Percentiles rank a stretch among this genome's conserved stretches.
phyloP scores from a whole-genome alignment of 352 stramenopile species.

The Plasmopara viticola region DNA sequence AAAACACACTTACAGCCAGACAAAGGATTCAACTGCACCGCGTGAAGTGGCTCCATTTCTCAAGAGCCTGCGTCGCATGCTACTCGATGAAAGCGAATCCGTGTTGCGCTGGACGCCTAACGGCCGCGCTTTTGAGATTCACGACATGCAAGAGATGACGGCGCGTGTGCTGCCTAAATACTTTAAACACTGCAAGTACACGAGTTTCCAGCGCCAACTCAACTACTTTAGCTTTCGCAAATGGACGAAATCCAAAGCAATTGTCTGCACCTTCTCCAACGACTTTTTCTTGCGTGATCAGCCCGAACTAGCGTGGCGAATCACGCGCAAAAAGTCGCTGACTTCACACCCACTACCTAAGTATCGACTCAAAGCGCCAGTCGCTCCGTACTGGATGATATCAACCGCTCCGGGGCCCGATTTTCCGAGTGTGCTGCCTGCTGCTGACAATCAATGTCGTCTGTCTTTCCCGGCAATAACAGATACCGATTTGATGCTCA shows the following conservation, averaged over 20 bases:
- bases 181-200: slow-evolving; percentile 93
- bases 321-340: slow-evolving; percentile 62
- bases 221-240: slow-evolving; percentile 94
- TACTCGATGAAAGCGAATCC: slow-evolving; percentile 44
- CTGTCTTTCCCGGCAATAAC: slow-evolving; percentile 20
- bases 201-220: slow-evolving; percentile 90
- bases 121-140: slow-evolving; percentile 61
- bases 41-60: slow-evolving; percentile 62
- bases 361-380: slow-evolving; percentile 6
- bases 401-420: slow-evolving; percentile 6
- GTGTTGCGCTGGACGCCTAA: slow-evolving; percentile 62
- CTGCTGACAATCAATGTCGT: slow-evolving; percentile 7
- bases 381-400: slow-evolving; percentile 20
- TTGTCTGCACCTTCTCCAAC: slow-evolving; percentile 75
- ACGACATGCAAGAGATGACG: slow-evolving; percentile 80
- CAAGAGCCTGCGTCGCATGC: slow-evolving; percentile 58
- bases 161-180: slow-evolving; percentile 86
- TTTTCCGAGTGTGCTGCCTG: slow-evolving; percentile 11
- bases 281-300: slow-evolving; percentile 66
- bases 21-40: slow-evolving; percentile 2
- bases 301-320: slow-evolving; percentile 53
- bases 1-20: slow-evolving; percentile 2
- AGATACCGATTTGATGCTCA: slow-evolving; percentile 28
- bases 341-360: slow-evolving; percentile 14
- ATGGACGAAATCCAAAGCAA: slow-evolving; percentile 78